Base-by-base conservation (phyloP, 1,284 basidiomycete genomes). In the Cutaneotrichosporon mucoides region DNA sequence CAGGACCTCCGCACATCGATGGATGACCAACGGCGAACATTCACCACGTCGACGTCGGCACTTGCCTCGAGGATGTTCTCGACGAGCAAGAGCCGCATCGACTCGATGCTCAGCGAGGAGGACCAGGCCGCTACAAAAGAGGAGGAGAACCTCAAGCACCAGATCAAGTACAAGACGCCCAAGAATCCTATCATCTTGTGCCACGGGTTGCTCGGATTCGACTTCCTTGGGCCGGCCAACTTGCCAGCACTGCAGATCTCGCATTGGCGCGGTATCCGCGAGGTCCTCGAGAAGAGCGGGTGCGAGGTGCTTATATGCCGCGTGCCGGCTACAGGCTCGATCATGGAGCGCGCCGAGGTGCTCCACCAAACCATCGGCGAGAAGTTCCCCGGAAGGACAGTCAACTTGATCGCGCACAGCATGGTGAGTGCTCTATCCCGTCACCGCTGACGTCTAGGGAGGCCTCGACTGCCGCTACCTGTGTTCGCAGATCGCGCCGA, bases 231-330 rank as follows among this genome's bases (percentile, higher is more conserved):
- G 6, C 73, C 75, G 2, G 60, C 67, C 8, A 69, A 65, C 63
- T 44, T 76, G 4, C 72, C 73, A 6, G 65, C 71, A 61, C 71
- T 97, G 34, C 86, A 92, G 69, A 90, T 98, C 50, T 84, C 87
- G 5, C 92, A 98, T 75, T 98, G 94, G 94, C 84, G 93, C 42
- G 94, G 94, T 3, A 93, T 97, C 65, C 88, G 88, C 68, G 90
- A 96, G 71, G 90, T 89, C 6, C 82, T 98, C 8, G 87, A 94
- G 70, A 83, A 87, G 34, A 91, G 89, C 70, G 93, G 91, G 13
- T 84, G 84, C n/a, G 88, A 97, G 73, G 90, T 96, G 37, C 83
- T 97, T 67, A 89, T 96, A 66, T 90, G 91, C 0, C 85, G 90
- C 36, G 93, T 97, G 0, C 92, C 94, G 0, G 92, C 93, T 0